phyloP scores from a whole-genome alignment of 2,329 filamentous ascomycete genomes.

The Scedosporium dehoogii region DNA sequence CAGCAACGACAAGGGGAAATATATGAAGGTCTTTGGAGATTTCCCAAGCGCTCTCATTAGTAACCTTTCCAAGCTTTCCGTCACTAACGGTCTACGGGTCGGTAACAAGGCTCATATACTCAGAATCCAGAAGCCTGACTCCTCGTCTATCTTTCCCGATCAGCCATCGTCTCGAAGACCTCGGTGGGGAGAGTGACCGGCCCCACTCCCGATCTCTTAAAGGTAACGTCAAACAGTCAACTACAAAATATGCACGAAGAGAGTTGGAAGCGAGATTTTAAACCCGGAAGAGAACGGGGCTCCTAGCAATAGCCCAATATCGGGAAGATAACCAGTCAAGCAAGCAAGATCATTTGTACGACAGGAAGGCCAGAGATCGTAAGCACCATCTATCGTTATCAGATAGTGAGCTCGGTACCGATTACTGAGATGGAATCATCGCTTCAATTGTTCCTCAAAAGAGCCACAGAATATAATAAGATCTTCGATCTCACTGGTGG shows the following conservation, averaged over 20 bases:
- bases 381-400: not conserved
- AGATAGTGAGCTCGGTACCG: not conserved
- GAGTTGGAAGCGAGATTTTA: not conserved
- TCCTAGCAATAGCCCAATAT: not conserved
- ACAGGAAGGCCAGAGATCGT: not conserved
- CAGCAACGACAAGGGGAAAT: no score
- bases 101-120: no score
- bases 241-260: not conserved
- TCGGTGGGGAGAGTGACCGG: conserved; percentile 76
- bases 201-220: conserved; percentile 55
- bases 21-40: no score
- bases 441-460: not conserved
- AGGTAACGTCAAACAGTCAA: not conserved
- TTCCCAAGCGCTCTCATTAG: no score
- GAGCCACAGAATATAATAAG: not conserved
- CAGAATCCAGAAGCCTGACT: not conserved
- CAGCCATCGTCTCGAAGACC: conserved; percentile 64
- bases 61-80: no score
- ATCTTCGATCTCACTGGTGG: not conserved
- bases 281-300: not conserved
- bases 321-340: not conserved
- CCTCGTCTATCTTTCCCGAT: not conserved
- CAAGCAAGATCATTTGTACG: not conserved
- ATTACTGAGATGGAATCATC: not conserved
- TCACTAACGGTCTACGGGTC: no score